A percentile compares a stretch with the other conserved stretches of the same genome.
Evolutionary conservation across 306 rosid species (phyloP).

Genomic region (Leucaena leucocephala): DNA sequence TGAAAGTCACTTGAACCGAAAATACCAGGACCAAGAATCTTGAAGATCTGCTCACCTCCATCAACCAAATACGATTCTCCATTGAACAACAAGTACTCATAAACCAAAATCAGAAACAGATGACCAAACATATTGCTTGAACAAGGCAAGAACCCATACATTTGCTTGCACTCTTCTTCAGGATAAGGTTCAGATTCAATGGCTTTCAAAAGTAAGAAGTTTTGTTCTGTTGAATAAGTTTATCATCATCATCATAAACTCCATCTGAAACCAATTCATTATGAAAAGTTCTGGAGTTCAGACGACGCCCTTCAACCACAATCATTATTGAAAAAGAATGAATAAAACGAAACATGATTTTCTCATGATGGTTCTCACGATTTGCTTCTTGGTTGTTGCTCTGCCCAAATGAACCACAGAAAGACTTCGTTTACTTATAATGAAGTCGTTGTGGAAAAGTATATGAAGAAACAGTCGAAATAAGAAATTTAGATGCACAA

Average conservation of each 20-base stretch:
- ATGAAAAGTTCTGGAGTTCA: constrained; percentile 3
- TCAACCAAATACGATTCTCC: constrained; percentile 59
- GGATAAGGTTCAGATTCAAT: constrained; percentile 20
- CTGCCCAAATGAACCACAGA: constrained; percentile 25
- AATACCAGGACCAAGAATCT: constrained; percentile 65
- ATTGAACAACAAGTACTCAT: constrained; percentile 59
- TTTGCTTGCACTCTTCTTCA: constrained; percentile 44
- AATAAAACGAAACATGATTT: constrained; percentile 10
- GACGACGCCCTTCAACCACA: constrained; percentile 39
- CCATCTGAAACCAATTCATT: constrained; percentile 44
- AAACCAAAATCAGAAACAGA: constrained; percentile 54
- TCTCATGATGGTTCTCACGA: constrained; percentile 31
- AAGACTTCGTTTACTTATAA: background rate
- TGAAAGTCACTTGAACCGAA: constrained; percentile 69
- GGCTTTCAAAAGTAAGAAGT: constrained; percentile 9
- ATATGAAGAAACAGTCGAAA: background rate
- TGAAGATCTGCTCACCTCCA: constrained; percentile 59
- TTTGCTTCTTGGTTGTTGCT: background rate
- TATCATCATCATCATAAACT: constrained; percentile 22
- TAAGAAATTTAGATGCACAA: background rate
- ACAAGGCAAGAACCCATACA: constrained; percentile 69
- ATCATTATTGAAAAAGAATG: constrained; percentile 2
- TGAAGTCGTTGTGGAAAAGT: background rate
- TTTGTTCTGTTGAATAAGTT: constrained; percentile 15
- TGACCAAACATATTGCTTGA: constrained; percentile 50